Conservation (phyloP, 108 stramenopile genomes). For the Licmophora abbreviata region DNA sequence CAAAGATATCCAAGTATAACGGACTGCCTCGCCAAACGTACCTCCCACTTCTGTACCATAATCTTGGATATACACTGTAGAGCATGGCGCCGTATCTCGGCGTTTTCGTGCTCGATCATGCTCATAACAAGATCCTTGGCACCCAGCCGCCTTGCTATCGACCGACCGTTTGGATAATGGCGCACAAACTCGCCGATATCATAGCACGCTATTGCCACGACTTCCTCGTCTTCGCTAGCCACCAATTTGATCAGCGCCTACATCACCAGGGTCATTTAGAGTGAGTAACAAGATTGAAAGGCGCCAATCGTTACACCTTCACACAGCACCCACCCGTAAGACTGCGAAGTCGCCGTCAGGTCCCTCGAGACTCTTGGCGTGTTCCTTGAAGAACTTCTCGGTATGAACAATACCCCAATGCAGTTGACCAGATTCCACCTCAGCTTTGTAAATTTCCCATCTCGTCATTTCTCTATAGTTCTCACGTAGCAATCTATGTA, state of each 20-base stretch:
- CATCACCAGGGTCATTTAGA: neutral
- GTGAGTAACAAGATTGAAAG: neutral
- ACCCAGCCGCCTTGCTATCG: slow-evolving; percentile 62
- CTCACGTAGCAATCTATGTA: slow-evolving; percentile 47
- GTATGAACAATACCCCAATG: slow-evolving; percentile 87
- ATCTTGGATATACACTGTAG: no score
- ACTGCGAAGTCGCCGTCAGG: slow-evolving; percentile 57
- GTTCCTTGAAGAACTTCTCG: slow-evolving; percentile 76
- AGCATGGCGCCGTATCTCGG: no score
- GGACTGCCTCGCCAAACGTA: no score
- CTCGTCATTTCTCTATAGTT: slow-evolving; percentile 77
- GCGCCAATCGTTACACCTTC: slow-evolving; percentile 1
- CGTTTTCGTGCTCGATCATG: slow-evolving; percentile 77
- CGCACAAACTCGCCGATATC: slow-evolving; percentile 93
- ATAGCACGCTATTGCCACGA: slow-evolving; percentile 83
- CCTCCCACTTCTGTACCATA: no score
- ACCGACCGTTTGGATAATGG: slow-evolving; percentile 87
- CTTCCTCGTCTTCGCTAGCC: slow-evolving; percentile 40
- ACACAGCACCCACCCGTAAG: slow-evolving; percentile 59
- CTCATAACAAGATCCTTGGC: slow-evolving; percentile 84
- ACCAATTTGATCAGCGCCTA: neutral
- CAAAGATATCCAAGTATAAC: no score
- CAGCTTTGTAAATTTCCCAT: slow-evolving; percentile 75
- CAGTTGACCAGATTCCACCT: slow-evolving; percentile 74
- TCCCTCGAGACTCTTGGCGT: slow-evolving; percentile 55